A percentile compares a stretch with the other conserved stretches of the same genome.
Conservation (phyloP, 2,329 filamentous ascomycete species). For the Magnaporthiopsis rhizophila region DNA sequence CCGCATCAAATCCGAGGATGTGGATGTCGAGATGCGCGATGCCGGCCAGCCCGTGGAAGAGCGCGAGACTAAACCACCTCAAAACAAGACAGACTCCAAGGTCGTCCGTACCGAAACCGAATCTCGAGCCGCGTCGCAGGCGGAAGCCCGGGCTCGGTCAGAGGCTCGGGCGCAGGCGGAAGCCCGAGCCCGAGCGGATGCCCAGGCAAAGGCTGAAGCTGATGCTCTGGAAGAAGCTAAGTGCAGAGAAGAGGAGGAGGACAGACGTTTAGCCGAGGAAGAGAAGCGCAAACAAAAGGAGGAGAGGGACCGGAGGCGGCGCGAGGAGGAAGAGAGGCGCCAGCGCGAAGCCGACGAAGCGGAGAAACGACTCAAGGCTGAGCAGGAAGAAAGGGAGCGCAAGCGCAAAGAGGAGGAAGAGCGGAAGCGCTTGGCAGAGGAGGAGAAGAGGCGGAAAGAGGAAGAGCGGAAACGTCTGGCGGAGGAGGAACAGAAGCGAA, state of each 20-base stretch:
- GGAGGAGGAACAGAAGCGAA: conserved; percentile 22
- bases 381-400: conserved; percentile 20
- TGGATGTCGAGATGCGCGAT: conserved; percentile 49
- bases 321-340: conserved; percentile 28
- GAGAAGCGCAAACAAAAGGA: conserved; percentile 27
- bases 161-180: conserved; percentile 11
- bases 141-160: conserved; percentile 13
- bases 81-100: conserved; percentile 11
- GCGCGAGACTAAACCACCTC: conserved; percentile 17
- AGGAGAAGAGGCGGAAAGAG: conserved; percentile 17
- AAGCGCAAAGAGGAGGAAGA: conserved; percentile 21
- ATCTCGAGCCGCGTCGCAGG: conserved; percentile 19
- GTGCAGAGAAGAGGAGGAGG: conserved; percentile 19
- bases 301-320: conserved; percentile 23
- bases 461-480: conserved; percentile 20
- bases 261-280: conserved; percentile 24
- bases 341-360: conserved; percentile 24
- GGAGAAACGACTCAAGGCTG: conserved; percentile 16
- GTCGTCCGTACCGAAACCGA: conserved; percentile 22
- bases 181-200: conserved; percentile 8
- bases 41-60: conserved; percentile 22
- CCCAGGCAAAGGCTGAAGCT: conserved; percentile 16
- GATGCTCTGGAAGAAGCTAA: conserved; percentile 22
- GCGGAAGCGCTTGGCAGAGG: conserved; percentile 21
- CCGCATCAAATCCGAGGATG: conserved; percentile 50